Evolutionary conservation across 495 filamentous ascomycete species (phyloP), one percentile per base, ranked within the genome.

Genomic region (Penicillium mononematosum): DNA sequence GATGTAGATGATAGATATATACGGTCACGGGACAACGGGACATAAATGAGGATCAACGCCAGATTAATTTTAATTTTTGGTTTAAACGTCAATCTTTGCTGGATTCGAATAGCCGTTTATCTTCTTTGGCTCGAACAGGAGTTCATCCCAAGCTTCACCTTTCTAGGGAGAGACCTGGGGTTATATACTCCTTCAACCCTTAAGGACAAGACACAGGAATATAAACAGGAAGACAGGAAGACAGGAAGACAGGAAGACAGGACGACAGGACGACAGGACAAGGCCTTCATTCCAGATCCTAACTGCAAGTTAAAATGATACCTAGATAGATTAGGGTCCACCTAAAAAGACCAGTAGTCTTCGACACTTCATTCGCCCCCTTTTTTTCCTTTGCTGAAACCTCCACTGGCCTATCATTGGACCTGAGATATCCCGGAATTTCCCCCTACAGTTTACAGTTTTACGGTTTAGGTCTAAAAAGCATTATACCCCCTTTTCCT

Each of bases 361-460:
- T 24, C 4, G 11, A 22, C 24, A n/a, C 46, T 39, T 50, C 36
- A 53, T 61, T 64, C 41, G 41, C 52, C 53, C 56, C 52, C 42
- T 55, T 64, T 61, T 61, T 58, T 20, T 20, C 43, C 45, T 34
- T 16, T 32, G 43, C 29, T 58, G 49, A 51, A 53, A 43, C 49
- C 43, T 45, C 42, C 24, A 36, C 38, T 54, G 8, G 34, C 12
- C 27, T 20, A 34, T 56, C 56, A 65, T 65, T 62, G 62, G 62
- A 48, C 31, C 2, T 32, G 3, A 25, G 44, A 34, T 44, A 39
- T 41, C 34, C 36, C 32, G 6, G 36, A n/a, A 34, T 9, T n/a
- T 5, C 34, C 34, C 34, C 34, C 34, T 38, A 6, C 14, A 2
- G 36, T 39, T 39, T n/a, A 39, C 16, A 11, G 22, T 20, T 24